Base-by-base conservation (phyloP, 805 yeast species). In the Wickerhamomyces bisporus region DNA sequence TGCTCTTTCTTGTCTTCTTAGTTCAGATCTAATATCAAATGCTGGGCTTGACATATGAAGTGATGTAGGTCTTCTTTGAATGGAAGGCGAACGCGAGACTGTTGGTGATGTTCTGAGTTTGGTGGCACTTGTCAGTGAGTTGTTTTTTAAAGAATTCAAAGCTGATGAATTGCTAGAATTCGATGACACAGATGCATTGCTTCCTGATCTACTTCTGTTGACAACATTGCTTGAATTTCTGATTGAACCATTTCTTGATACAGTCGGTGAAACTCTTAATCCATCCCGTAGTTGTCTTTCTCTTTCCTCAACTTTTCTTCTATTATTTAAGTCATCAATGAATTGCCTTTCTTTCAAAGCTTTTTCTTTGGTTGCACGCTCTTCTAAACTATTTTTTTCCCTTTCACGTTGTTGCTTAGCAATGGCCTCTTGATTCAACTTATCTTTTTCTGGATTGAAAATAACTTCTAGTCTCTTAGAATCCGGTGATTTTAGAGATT, bases 11-110 rank as follows among this genome's bases (percentile, higher is more conserved):
- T 53, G 57, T 39, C 57, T 43, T 35, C 50, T 43, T 36, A 52
- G 8, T 21, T 54, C 50, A 5, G 55, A 40, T 43, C 58, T 42
- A 26, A 54, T 52, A 36, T 54, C 58, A 42, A 54, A 54, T 2
- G 58, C 57, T 2, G 55, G 49, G 30, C 44, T 48, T 5, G 55
- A 49, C 35, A 46, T 42, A 27, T 47, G 42, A 2, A 47, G 34
- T 2, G 54, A 49, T 4, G 43, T 40, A n/a, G 57, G 54, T 32
- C 55, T 44, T 34, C 49, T 36, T 28, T 47, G 43, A 1, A 45
- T 11, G 3, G 55, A 47, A 6, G 53, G 45, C 6, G 55, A 40
- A 15, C 53, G 44, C 11, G 51, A 45, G 3, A 42, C 20, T n/a
- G 37, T 38, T 19, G 53, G 50, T 9, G 56, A 49, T 13, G 39